These are phyloP conservation scores for Yarrowia sp. DNA, from an alignment of 805 yeast genomes.

Conservation along the genomic window DNA sequence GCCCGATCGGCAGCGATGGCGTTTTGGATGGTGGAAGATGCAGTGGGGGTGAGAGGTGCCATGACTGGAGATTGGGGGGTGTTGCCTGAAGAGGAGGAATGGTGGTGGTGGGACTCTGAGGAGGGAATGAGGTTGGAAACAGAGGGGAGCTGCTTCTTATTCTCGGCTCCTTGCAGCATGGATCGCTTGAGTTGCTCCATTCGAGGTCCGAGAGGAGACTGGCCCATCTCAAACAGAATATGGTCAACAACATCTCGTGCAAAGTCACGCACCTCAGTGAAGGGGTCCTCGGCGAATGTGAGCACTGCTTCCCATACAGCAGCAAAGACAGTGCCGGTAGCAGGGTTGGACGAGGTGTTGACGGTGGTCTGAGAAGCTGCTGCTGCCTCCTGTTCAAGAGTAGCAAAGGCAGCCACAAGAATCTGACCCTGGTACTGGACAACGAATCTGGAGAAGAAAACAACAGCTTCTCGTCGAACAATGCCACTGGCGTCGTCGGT, in stretches of 20 bases:
- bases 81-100: not conserved
- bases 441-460: conserved; percentile 77
- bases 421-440: conserved; percentile 74
- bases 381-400: conserved; percentile 79
- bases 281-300: conserved; percentile 86
- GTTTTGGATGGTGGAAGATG: conserved; percentile 33
- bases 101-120: not conserved
- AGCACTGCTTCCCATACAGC: conserved; percentile 88
- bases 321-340: conserved; percentile 84
- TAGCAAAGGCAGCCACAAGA: conserved; percentile 84
- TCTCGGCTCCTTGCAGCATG: conserved; percentile 9
- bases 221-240: conserved; percentile 67
- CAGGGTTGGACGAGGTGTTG: conserved; percentile 60
- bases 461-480: conserved; percentile 83
- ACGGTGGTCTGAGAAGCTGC: conserved; percentile 68
- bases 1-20: conserved; percentile 23
- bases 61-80: conserved; percentile 23
- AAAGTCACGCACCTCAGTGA: conserved; percentile 72
- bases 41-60: conserved; percentile 31
- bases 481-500: conserved; percentile 88
- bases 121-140: conserved; percentile 12
- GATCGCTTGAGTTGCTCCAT: conserved; percentile 56
- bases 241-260: conserved; percentile 80
- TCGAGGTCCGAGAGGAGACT: conserved; percentile 68
- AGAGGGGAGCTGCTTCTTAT: conserved; percentile 8